phyloP scores from a whole-genome alignment of 768 basidiomycete species.

The Hortiboletus campestris region DNA sequence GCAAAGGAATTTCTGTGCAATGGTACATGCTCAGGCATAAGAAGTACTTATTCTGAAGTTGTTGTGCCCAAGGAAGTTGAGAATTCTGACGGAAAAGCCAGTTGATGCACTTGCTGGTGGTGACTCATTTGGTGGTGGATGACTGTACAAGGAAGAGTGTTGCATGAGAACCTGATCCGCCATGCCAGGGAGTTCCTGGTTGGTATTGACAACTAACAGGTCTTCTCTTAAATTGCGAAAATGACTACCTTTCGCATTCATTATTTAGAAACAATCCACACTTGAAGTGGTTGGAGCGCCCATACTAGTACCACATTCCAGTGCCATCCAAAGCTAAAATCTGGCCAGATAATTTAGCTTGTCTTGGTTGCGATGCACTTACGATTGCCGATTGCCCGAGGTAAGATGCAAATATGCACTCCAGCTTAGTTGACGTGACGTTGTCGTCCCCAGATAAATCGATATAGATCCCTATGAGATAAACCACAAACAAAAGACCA shows the following conservation, averaged over 20 bases:
- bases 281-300: not conserved
- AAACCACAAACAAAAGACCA: not conserved
- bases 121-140: too few species aligned
- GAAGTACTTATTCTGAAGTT: slow-evolving; percentile 20
- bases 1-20: too few species aligned
- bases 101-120: too few species aligned
- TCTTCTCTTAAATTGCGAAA: slow-evolving; percentile 3
- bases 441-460: not conserved
- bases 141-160: too few species aligned
- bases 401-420: not conserved
- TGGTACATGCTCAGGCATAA: too few species aligned
- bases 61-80: too few species aligned
- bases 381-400: not conserved
- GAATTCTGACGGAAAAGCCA: too few species aligned
- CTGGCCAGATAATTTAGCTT: not conserved
- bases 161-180: too few species aligned
- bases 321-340: not conserved
- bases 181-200: slow-evolving; percentile 8
- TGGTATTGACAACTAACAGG: not conserved
- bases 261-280: not conserved
- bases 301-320: too few species aligned
- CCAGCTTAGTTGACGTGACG: not conserved
- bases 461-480: not conserved
- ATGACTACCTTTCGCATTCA: not conserved
- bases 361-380: not conserved